Percentiles rank a stretch among this genome's conserved stretches.
Evolutionary conservation across 2,329 filamentous ascomycete species (phyloP).

Genomic region (Epichloe glyceriae): DNA sequence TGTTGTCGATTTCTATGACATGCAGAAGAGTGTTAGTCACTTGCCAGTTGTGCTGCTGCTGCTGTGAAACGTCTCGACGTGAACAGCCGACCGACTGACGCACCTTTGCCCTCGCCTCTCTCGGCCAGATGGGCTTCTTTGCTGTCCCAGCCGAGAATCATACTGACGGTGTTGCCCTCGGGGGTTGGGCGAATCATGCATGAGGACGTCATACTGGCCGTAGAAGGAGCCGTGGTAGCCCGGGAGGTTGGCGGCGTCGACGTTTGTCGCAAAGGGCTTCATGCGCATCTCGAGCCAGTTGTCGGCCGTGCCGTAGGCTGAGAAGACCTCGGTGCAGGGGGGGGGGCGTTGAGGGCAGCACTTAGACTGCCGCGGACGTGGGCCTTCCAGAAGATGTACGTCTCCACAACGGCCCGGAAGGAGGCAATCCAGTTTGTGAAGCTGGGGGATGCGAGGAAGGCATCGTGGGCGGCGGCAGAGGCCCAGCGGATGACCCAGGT

Average conservation of each 20-base stretch:
- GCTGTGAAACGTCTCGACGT: background rate
- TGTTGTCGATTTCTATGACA: conserved; percentile 21
- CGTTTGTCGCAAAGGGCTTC: conserved; percentile 14
- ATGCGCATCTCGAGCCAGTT: conserved; percentile 19
- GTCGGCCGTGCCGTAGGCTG: conserved; percentile 20
- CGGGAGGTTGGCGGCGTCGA: conserved; percentile 12
- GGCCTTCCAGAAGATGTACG: conserved; percentile 13
- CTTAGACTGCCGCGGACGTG: conserved; percentile 11
- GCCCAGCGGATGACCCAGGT: conserved; percentile 22
- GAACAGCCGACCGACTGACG: conserved; percentile 1
- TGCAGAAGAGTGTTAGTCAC: background rate
- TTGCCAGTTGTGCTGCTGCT: background rate
- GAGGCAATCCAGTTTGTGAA: conserved; percentile 28
- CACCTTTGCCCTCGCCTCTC: conserved; percentile 18
- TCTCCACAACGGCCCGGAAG: conserved; percentile 18
- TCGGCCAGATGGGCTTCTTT: conserved; percentile 24
- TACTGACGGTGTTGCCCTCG: conserved; percentile 17
- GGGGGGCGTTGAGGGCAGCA: conserved; percentile 21
- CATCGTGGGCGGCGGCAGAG: conserved; percentile 19
- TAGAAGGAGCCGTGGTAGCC: conserved; percentile 21
- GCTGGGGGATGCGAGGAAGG: conserved; percentile 28
- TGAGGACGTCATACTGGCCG: conserved; percentile 20
- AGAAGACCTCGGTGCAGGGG: conserved; percentile 26
- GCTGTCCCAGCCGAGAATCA: conserved; percentile 27
- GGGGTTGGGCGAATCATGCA: conserved; percentile 16